Evolutionary conservation across 768 basidiomycete species (phyloP).

Genomic region (Rhizopogon rudus): DNA sequence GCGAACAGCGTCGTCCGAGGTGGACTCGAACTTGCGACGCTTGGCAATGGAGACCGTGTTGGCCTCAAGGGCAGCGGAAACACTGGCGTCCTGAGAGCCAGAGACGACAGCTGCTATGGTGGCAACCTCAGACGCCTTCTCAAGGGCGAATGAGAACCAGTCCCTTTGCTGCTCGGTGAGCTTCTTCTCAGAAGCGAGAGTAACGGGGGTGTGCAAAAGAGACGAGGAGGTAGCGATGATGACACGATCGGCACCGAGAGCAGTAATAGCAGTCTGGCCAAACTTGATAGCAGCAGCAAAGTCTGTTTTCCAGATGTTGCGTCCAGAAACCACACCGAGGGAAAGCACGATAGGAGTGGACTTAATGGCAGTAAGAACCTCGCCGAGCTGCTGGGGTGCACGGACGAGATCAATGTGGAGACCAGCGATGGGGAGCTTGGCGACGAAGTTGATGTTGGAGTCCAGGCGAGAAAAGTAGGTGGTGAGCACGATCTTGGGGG

Average conservation of each 20-base stretch:
- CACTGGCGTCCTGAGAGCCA: slow-evolving; percentile 71
- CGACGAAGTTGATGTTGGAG: slow-evolving; percentile 80
- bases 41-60: slow-evolving; percentile 89
- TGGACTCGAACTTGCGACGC: slow-evolving; percentile 91
- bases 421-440: slow-evolving; percentile 89
- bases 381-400: slow-evolving; percentile 84
- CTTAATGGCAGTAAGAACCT: slow-evolving; percentile 80
- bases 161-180: slow-evolving; percentile 86
- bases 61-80: slow-evolving; percentile 73
- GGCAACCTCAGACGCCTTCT: slow-evolving; percentile 92
- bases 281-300: slow-evolving; percentile 76
- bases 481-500: slow-evolving; percentile 90
- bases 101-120: slow-evolving; percentile 81
- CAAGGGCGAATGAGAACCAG: slow-evolving; percentile 98
- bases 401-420: slow-evolving; percentile 97
- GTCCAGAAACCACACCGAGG: slow-evolving; percentile 93
- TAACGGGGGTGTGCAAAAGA: slow-evolving; percentile 97
- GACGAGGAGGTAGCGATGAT: slow-evolving; percentile 96
- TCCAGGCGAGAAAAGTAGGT: slow-evolving; percentile 98
- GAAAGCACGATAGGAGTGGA: slow-evolving; percentile 77
- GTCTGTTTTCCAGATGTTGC: slow-evolving; percentile 99
- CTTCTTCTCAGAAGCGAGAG: slow-evolving; percentile 88
- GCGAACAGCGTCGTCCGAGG: slow-evolving; percentile 91
- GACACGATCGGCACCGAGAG: slow-evolving; percentile 83
- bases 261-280: slow-evolving; percentile 79